Evolutionary conservation across 148 eudicot species (phyloP).

Genomic region (Rhododendron kiyosumense): DNA sequence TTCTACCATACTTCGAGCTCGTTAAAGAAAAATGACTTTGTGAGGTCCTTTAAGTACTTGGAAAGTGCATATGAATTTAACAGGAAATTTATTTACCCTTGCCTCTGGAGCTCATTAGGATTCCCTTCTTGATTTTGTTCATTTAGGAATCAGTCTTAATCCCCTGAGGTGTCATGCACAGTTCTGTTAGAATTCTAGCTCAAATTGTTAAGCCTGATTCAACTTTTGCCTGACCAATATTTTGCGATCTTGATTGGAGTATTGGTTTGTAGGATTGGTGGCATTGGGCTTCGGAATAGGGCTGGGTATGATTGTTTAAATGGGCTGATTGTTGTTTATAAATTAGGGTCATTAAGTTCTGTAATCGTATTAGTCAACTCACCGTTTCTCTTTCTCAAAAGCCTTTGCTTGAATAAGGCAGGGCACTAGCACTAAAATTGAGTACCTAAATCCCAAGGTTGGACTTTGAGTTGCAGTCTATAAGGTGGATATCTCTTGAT

Average conservation of each 20-base stretch:
- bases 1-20: not conserved
- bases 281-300: not conserved
- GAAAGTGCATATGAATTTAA: not conserved
- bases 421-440: not conserved
- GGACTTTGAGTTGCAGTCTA: not conserved
- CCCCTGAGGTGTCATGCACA: not conserved
- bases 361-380: not conserved
- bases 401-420: not conserved
- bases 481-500: not conserved
- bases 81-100: not conserved
- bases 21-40: not conserved
- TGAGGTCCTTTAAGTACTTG: not conserved
- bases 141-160: not conserved
- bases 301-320: not conserved
- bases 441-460: not conserved
- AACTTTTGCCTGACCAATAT: not conserved
- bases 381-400: not conserved
- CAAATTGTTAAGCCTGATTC: not conserved
- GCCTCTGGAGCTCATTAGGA: conserved; percentile 1
- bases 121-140: not conserved
- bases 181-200: not conserved
- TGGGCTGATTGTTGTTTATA: conserved; percentile 6
- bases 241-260: not conserved
- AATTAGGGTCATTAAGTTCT: not conserved
- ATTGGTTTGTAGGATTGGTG: not conserved